These are phyloP conservation scores for Amaranthus tricolor DNA, from an alignment of 179 eudicot genomes.

Conservation along the genomic window DNA sequence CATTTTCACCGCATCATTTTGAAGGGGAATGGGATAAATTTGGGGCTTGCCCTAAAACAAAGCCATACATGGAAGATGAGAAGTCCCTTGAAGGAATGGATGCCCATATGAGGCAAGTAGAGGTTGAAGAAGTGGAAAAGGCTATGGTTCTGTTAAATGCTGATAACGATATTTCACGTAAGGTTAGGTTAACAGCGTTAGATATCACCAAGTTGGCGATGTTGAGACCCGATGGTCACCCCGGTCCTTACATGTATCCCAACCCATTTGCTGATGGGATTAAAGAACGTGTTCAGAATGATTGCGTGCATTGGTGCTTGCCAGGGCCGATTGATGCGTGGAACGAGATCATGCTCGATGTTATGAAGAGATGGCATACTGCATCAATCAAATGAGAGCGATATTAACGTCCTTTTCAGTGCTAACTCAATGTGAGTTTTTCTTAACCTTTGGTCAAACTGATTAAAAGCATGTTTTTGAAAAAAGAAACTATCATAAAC, in stretches of 20 bases:
- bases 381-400: constrained; percentile 19
- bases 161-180: neutral
- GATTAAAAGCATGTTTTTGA: neutral
- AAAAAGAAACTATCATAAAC: neutral
- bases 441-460: neutral
- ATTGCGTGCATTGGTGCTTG: constrained; percentile 94
- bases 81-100: constrained; percentile 63
- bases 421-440: constrained; percentile 5
- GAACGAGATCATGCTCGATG: constrained; percentile 84
- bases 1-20: constrained; percentile 84
- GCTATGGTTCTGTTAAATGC: constrained; percentile 30
- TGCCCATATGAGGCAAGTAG: constrained; percentile 62
- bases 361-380: constrained; percentile 53
- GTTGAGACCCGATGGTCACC: constrained; percentile 90
- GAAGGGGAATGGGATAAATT: constrained; percentile 93
- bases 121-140: constrained; percentile 46
- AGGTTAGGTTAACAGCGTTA: constrained; percentile 49
- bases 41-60: constrained; percentile 74
- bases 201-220: constrained; percentile 70
- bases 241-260: constrained; percentile 84
- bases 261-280: constrained; percentile 79
- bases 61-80: constrained; percentile 56
- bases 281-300: constrained; percentile 66
- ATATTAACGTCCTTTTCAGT: neutral
- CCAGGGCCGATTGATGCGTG: constrained; percentile 95